phyloP scores from a whole-genome alignment of 805 yeast genomes.

The Kregervanrija delftensis region DNA sequence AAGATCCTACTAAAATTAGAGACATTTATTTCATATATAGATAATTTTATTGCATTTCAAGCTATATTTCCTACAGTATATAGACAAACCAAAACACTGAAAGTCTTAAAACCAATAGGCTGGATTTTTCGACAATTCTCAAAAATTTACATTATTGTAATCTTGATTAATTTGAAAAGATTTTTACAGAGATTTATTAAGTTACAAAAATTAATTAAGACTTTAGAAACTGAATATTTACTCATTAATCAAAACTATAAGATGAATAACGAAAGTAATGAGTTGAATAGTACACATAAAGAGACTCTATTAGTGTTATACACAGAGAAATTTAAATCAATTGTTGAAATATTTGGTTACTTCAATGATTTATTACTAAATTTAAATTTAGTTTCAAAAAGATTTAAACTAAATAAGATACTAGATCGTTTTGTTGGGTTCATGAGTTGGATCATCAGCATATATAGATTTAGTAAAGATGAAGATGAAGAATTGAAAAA shows the following conservation, averaged over 20 bases:
- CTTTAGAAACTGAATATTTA: conserved; percentile 18
- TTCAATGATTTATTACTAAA: conserved; percentile 25
- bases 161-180: conserved; percentile 23
- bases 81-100: background rate
- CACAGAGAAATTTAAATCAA: conserved; percentile 19
- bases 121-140: conserved; percentile 18
- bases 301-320: conserved; percentile 16
- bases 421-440: conserved; percentile 17
- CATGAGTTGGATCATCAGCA: conserved; percentile 24
- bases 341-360: conserved; percentile 25
- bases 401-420: conserved; percentile 16
- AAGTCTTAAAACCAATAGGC: conserved; percentile 10
- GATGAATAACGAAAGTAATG: conserved; percentile 1
- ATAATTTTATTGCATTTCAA: conserved; percentile 23
- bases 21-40: conserved; percentile 20
- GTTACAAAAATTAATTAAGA: conserved; percentile 16
- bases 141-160: conserved; percentile 23
- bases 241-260: conserved; percentile 8
- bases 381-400: conserved; percentile 18
- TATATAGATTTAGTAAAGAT: conserved; percentile 24
- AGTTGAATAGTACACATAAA: conserved; percentile 5
- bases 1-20: conserved; percentile 17
- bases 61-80: conserved; percentile 16
- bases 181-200: conserved; percentile 15
- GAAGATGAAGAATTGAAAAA: conserved; percentile 17